Evolutionary conservation across 225 moss, liverwort and hornwort species (phyloP), one percentile per base, ranked within the genome.

Genomic region (Neckera pumila): DNA sequence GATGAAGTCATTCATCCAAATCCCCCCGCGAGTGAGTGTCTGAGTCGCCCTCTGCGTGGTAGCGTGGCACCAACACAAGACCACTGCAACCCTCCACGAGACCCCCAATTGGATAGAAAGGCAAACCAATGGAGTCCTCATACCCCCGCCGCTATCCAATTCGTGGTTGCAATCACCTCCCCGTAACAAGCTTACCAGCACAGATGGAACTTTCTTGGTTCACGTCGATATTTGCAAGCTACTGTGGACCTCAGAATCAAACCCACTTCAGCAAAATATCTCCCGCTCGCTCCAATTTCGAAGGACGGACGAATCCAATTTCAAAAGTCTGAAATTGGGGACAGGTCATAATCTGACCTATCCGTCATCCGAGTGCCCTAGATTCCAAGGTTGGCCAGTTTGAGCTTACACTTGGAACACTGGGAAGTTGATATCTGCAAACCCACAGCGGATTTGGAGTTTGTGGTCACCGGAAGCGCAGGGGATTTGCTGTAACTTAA

Each of bases 391-490:
- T 73, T 63, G 16, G 61, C 56, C 34, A 33, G 14, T 21, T 15
- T 6, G 8, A 36, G 81, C 12, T 86, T 84, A 80, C 86, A 88
- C 79, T 88, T 90, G 83, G 67, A 83, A 12, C 64, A 1, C 64
- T 83, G 3, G 84, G 90, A 75, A 59, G 60, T 83, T n/a, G 53
- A 79, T 42, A 79, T 62, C 78, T 59, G 77, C 8, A 69, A 33
- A 43, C 25, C n/a, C 49, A 70, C 76, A 17, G 57, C 64, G 49
- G 65, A 75, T 71, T 74, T 78, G 19, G 78, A 72, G 79, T 83
- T 45, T 90, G 92, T 88, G 92, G 92, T 83, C 86, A 86, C 88
- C 88, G 73, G 80, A 81, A 76, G 87, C 47, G 61, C 87, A 87
- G 76, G 59, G 64, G 62, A 83, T 69, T 69, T 82, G 85, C 81